Evolutionary conservation across 2,329 filamentous ascomycete genomes (phyloP).

Genomic region (Aspergillus felis): DNA sequence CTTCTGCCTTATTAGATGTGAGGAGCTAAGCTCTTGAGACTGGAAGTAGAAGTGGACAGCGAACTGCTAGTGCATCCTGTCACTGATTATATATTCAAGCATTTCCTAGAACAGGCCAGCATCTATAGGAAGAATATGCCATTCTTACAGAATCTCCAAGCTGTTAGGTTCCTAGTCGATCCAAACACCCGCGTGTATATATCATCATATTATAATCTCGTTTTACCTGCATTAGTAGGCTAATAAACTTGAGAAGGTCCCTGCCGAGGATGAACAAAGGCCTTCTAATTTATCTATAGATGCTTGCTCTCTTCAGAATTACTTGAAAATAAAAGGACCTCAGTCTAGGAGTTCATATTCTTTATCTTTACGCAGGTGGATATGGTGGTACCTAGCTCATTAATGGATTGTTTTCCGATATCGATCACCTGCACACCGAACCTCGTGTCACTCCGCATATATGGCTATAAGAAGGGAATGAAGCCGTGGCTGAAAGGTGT

Average conservation of each 20-base stretch:
- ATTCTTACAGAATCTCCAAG: not conserved
- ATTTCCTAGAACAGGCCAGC: not conserved
- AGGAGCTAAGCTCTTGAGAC: not conserved
- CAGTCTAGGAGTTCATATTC: not conserved
- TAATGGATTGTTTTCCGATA: not conserved
- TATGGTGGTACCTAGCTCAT: not conserved
- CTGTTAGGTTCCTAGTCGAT: not conserved
- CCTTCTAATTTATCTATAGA: not conserved
- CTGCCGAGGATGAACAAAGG: not conserved
- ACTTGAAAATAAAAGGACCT: not conserved
- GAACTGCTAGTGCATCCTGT: not conserved
- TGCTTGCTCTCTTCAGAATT: not conserved
- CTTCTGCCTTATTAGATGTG: not conserved
- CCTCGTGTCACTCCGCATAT: conserved; percentile 1
- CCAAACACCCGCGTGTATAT: not conserved
- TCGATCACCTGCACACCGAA: not conserved
- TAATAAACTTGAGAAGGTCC: not conserved
- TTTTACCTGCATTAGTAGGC: not conserved
- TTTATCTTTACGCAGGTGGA: not conserved
- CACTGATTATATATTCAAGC: not conserved
- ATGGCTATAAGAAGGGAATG: conserved; percentile 1
- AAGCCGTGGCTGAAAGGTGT: not conserved
- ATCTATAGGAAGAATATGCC: not conserved
- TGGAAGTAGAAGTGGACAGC: not conserved
- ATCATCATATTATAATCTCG: not conserved